Conservation (phyloP, 2,329 filamentous ascomycete species). For the Calycina herbarum region DNA sequence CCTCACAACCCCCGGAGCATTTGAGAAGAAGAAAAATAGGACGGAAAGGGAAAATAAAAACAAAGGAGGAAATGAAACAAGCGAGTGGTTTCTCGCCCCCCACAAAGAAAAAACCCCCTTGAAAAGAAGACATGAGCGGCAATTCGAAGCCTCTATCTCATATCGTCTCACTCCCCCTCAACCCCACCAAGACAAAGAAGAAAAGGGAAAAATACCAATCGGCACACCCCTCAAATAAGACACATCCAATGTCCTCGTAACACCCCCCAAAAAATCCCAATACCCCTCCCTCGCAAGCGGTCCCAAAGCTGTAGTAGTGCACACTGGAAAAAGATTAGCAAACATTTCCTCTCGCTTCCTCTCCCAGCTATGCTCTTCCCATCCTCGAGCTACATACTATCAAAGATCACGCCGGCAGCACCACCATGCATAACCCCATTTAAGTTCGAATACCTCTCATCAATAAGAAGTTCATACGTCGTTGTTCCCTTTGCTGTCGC, state of each 20-base stretch:
- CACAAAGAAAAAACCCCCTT: too few relatives aligned
- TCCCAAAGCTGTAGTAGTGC: constrained; percentile 50
- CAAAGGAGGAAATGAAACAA: too few relatives aligned
- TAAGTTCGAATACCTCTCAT: constrained; percentile 47
- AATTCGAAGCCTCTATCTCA: too few relatives aligned
- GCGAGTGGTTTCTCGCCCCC: too few relatives aligned
- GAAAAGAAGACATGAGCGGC: too few relatives aligned
- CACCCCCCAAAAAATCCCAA: constrained; percentile 54
- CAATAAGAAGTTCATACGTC: constrained; percentile 47
- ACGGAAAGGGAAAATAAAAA: too few relatives aligned
- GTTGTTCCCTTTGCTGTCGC: constrained; percentile 38
- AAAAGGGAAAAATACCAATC: constrained; percentile 37
- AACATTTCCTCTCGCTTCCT: too few relatives aligned
- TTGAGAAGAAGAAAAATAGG: too few relatives aligned
- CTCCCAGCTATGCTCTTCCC: too few relatives aligned
- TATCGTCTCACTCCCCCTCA: too few relatives aligned
- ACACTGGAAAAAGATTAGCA: constrained; percentile 33
- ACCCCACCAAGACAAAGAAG: not conserved
- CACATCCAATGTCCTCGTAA: constrained; percentile 51
- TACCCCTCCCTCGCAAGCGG: constrained; percentile 48
- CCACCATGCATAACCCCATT: constrained; percentile 53
- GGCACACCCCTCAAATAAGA: constrained; percentile 52
- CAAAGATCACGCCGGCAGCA: constrained; percentile 54
- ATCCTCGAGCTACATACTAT: constrained; percentile 36
- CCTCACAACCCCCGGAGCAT: too few relatives aligned